Evolutionary conservation across 768 basidiomycete species (phyloP).

Genomic region (Agrocybe praecox): DNA sequence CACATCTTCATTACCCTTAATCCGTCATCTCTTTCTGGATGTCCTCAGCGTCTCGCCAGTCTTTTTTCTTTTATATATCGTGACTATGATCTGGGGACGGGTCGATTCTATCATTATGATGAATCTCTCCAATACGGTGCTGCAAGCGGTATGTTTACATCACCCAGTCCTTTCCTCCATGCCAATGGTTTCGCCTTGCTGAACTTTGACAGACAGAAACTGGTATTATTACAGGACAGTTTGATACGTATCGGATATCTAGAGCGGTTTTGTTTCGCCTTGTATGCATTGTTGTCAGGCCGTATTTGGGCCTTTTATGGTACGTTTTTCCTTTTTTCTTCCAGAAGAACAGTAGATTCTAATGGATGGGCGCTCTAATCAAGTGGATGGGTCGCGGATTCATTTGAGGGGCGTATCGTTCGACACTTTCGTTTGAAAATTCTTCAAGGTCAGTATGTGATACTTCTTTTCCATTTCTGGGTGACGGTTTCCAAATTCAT

Average conservation of each 20-base stretch:
- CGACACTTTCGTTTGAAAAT: background rate
- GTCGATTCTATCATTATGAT: conserved; percentile 25
- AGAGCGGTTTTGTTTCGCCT: background rate
- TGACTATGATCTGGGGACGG: conserved; percentile 25
- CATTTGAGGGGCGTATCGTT: background rate
- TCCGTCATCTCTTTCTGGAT: conserved; percentile 22
- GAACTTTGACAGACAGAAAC: conserved; percentile 1
- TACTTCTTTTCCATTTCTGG: too few relatives aligned
- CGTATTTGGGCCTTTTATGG: background rate
- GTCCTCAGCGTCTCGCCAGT: conserved; percentile 20
- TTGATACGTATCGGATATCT: background rate
- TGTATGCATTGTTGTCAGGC: background rate
- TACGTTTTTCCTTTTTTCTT: too few relatives aligned
- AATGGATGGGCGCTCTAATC: background rate
- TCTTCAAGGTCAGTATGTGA: background rate
- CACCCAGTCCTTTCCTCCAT: background rate
- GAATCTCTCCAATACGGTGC: conserved; percentile 22
- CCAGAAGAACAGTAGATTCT: background rate
- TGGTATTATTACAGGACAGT: background rate
- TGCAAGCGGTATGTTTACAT: background rate
- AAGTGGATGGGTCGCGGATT: background rate
- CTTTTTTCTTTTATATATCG: conserved; percentile 20
- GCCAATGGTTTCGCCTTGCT: background rate
- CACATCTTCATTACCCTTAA: conserved; percentile 13
- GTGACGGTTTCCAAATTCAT: too few relatives aligned